A percentile compares a stretch with the other conserved stretches of the same genome.
Conservation (phyloP, 2,329 filamentous ascomycete species). For the Verruconis gallopava region DNA sequence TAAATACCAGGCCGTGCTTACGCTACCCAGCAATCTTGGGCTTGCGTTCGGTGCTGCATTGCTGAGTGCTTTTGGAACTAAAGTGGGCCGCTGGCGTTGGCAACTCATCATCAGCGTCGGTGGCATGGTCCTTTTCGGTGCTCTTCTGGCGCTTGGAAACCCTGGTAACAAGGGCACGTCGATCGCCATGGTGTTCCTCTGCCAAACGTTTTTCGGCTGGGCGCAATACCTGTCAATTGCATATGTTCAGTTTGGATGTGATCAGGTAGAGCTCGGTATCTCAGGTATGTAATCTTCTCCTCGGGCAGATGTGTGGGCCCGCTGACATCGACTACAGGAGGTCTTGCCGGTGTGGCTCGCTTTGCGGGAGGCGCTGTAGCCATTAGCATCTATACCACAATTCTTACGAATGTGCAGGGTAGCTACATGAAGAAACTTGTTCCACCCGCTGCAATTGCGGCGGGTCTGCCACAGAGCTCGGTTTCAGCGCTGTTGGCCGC, state of each 20-base stretch:
- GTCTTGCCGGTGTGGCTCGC: slow-evolving; percentile 11
- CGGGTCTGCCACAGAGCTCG: slow-evolving; percentile 12
- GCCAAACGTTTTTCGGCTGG: slow-evolving; percentile 18
- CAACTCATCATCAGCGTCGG: not conserved
- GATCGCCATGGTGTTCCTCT: slow-evolving; percentile 14
- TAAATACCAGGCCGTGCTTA: slow-evolving; percentile 5
- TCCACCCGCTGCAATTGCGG: slow-evolving; percentile 12
- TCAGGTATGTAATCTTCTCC: too few species aligned
- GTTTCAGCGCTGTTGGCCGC: slow-evolving; percentile 12
- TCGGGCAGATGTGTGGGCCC: too few species aligned
- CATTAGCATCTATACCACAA: slow-evolving; percentile 12
- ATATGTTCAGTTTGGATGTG: slow-evolving; percentile 21
- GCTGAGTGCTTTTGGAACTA: slow-evolving; percentile 8
- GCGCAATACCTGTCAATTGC: slow-evolving; percentile 22
- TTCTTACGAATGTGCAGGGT: slow-evolving; percentile 13
- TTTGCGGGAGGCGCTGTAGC: slow-evolving; percentile 9
- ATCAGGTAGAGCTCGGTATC: slow-evolving; percentile 15
- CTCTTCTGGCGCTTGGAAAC: slow-evolving; percentile 5
- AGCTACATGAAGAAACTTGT: slow-evolving; percentile 9
- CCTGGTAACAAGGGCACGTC: slow-evolving; percentile 10
- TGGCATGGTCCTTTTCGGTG: slow-evolving; percentile 9
- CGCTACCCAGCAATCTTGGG: slow-evolving; percentile 8
- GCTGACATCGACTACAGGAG: too few species aligned
- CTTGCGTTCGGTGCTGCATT: slow-evolving; percentile 7
- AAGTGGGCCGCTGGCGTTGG: slow-evolving; percentile 8